Base-by-base conservation (phyloP, 2,329 filamentous ascomycete genomes). In the Phoma herbarum region DNA sequence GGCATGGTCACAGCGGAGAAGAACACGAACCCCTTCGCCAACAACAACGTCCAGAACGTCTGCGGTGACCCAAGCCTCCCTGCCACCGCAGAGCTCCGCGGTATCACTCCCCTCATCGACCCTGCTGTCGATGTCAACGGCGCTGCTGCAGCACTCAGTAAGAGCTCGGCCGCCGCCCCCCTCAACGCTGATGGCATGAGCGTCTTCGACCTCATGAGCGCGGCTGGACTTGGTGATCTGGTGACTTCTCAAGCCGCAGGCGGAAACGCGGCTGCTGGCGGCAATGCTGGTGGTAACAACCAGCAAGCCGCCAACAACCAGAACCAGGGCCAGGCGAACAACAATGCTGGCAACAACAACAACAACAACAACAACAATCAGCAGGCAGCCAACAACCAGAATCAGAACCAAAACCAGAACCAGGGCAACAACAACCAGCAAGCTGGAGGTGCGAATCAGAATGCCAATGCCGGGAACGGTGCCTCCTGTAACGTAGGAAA, bases 1-100 rank as follows among this genome's bases (percentile, higher is more conserved):
- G 84, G 83, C 16, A 82, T 90, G 35, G 88, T 90, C 14, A 83
- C 85, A 25, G 88, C 88, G 4, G 88, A 90, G 81, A 87, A 89
- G 77, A 90, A 91, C 83, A 89, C 89, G 80, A 90, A 90, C 80
- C 87, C 86, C 50, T 90, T 87, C 64, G 84, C 77, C 55, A 83
- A 84, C 61, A 79, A 79, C 68, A 81, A 86, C 31, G 87, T 86
- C 18, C 74, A 76, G 68, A 85, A 82, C 61, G 84, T 91, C 71
- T 91, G 89, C 77, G 83, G 80, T 35, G 86, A 91, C 63, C 78
- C 87, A 2, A 78, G 81, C 25, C 84, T 91, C 2, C 89, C 89
- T 11, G 83, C 80, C 29, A 89, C 85, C 8, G 76, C 77, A 23
- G 82, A 81, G 54, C 85, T 91, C 29, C 82, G 88, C 42, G 89